Evolutionary conservation across 495 filamentous ascomycete species (phyloP), one percentile per base, ranked within the genome.

Genomic region (Aspergillus avenaceus): DNA sequence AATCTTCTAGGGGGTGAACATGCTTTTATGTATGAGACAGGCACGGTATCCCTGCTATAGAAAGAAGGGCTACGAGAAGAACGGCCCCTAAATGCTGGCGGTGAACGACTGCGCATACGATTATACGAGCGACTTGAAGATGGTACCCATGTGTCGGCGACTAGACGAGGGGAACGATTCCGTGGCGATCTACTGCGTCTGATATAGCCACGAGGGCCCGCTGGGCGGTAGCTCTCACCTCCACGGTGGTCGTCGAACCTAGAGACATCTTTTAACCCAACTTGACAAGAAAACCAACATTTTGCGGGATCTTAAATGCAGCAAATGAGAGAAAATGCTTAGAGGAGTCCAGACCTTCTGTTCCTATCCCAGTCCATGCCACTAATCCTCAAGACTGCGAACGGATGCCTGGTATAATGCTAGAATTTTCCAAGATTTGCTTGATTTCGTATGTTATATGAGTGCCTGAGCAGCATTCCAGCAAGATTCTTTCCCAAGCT

Each of bases 241-340:
- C 74, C 72, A 48, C 72, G 62, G n/a, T 72, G 69, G n/a, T 77
- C 72, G 55, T 79, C 72, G 61, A 77, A 79, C 58, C 77, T 79
- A 51, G 12, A 14, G 12, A 24, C 18, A 19, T 13, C 2, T 49
- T n/a, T 38, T 23, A 43, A 37, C 16, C 21, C 16, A 21, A n/a
- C 14, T 38, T 36, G 1, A 18, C 5, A 34, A 26, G 23, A 40
- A 1, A 21, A 29, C 6, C 3, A 28, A 27, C 8, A 26, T 18
- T n/a, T n/a, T n/a, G n/a, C n/a, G n/a, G n/a, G n/a, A n/a, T n/a
- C n/a, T n/a, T n/a, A n/a, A n/a, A n/a, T n/a, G n/a, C n/a, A n/a
- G n/a, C n/a, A n/a, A n/a, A n/a, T n/a, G n/a, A n/a, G n/a, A n/a
- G n/a, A n/a, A n/a, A n/a, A n/a, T n/a, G n/a, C n/a, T n/a, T n/a